These are phyloP conservation scores for Ophiocordyceps camponoti-saundersi DNA, from an alignment of 2,329 filamentous ascomycete species.

Conservation along the genomic window DNA sequence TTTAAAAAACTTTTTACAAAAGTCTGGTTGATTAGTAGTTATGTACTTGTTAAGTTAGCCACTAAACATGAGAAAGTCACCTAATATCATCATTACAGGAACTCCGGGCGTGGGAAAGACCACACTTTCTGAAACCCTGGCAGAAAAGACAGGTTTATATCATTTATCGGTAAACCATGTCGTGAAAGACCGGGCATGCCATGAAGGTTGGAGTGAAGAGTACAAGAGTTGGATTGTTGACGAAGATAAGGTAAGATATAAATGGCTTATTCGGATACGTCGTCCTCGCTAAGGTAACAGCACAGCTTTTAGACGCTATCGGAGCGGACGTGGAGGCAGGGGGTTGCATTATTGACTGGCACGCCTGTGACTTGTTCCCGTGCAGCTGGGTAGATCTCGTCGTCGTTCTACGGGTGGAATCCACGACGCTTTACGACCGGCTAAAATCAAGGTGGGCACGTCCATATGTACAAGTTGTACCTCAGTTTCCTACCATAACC, in stretches of 20 bases:
- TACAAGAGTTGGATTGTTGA: slow-evolving; percentile 84
- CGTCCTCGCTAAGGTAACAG: not conserved
- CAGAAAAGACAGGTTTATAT: slow-evolving; percentile 56
- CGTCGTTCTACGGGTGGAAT: slow-evolving; percentile 73
- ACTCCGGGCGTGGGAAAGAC: slow-evolving; percentile 95
- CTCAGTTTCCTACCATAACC: too few relatives aligned
- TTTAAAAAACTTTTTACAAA: too few relatives aligned
- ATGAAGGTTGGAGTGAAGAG: slow-evolving; percentile 77
- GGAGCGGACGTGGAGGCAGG: slow-evolving; percentile 65
- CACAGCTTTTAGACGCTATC: slow-evolving; percentile 68
- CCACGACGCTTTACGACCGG: slow-evolving; percentile 68
- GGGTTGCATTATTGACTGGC: slow-evolving; percentile 91
- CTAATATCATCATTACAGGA: slow-evolving; percentile 90
- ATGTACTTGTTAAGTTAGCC: too few relatives aligned
- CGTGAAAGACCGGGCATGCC: slow-evolving; percentile 74
- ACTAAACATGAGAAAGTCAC: slow-evolving; percentile 29
- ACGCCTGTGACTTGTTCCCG: slow-evolving; percentile 91
- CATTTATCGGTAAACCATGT: slow-evolving; percentile 83
- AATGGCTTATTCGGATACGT: not conserved
- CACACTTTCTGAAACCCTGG: slow-evolving; percentile 71
- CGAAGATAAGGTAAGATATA: slow-evolving; percentile 66
- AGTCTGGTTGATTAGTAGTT: too few relatives aligned
- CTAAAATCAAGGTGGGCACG: slow-evolving; percentile 46
- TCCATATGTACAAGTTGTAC: not conserved
- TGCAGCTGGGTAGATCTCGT: slow-evolving; percentile 90